A percentile compares a stretch with the other conserved stretches of the same genome.
Conservation (phyloP, 257 asterid genomes). For the Solanum paucissectum region DNA sequence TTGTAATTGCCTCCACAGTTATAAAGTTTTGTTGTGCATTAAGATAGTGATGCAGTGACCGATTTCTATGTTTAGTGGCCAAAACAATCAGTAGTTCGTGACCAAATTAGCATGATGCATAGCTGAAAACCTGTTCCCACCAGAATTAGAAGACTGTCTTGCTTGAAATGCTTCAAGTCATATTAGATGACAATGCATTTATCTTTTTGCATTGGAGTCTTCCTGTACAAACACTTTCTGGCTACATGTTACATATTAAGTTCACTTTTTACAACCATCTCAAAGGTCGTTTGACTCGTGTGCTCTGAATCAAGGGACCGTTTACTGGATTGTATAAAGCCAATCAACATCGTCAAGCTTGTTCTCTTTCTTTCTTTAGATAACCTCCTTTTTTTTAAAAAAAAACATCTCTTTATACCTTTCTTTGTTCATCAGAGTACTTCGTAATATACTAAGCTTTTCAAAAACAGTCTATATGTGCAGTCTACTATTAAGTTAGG, state of each 20-base stretch:
- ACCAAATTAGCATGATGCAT: background rate
- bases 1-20: background rate
- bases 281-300: background rate
- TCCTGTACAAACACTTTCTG: background rate
- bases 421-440: background rate
- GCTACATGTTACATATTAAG: background rate
- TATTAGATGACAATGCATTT: background rate
- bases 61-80: background rate
- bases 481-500: background rate
- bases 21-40: background rate
- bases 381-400: background rate
- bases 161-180: background rate
- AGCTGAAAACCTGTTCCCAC: background rate
- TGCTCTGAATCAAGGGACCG: background rate
- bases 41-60: background rate
- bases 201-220: background rate
- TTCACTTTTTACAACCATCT: background rate
- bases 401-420: background rate
- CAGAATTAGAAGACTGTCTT: background rate
- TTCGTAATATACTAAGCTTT: background rate
- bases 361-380: background rate
- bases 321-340: background rate
- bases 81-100: background rate
- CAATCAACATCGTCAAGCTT: background rate
- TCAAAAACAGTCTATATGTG: background rate